Conservation (phyloP, 2,329 filamentous ascomycete species). For the Alternaria novae-zelandiae region DNA sequence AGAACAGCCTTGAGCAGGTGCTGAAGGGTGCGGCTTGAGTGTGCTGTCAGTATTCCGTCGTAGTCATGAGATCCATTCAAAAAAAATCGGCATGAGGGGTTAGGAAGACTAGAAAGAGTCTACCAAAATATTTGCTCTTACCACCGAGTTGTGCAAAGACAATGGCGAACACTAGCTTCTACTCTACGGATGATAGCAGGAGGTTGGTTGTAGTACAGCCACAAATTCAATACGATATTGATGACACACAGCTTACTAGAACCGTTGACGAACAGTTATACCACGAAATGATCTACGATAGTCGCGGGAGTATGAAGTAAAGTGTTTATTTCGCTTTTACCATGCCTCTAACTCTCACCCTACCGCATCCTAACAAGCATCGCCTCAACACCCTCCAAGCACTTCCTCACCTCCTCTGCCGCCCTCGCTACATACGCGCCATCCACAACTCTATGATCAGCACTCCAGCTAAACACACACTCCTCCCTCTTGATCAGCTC, state of each 20-base stretch:
- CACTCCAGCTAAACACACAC: slow-evolving; percentile 94
- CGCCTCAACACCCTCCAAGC: slow-evolving; percentile 82
- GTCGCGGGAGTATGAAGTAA: background rate
- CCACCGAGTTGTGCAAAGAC: background rate
- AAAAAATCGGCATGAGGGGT: background rate
- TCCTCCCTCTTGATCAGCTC: slow-evolving; percentile 76
- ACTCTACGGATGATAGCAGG: background rate
- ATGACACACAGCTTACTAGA: background rate
- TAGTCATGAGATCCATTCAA: background rate
- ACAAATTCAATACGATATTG: background rate
- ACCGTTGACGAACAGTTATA: background rate
- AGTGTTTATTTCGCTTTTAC: background rate
- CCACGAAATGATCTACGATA: background rate
- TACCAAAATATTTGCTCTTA: background rate
- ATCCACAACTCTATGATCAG: slow-evolving; percentile 92
- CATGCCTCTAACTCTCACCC: background rate
- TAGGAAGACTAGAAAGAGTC: background rate
- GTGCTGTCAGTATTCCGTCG: background rate
- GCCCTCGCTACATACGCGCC: slow-evolving; percentile 93
- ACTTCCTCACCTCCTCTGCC: slow-evolving; percentile 77
- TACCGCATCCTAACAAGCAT: slow-evolving; percentile 74
- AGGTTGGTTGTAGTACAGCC: too few relatives aligned
- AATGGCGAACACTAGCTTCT: background rate
- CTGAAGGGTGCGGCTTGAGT: slow-evolving; percentile 58
- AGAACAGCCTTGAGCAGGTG: slow-evolving; percentile 88